A percentile compares a stretch with the other conserved stretches of the same genome.
Evolutionary conservation across 2,329 filamentous ascomycete species (phyloP).

Genomic region (Penicillium italicum): DNA sequence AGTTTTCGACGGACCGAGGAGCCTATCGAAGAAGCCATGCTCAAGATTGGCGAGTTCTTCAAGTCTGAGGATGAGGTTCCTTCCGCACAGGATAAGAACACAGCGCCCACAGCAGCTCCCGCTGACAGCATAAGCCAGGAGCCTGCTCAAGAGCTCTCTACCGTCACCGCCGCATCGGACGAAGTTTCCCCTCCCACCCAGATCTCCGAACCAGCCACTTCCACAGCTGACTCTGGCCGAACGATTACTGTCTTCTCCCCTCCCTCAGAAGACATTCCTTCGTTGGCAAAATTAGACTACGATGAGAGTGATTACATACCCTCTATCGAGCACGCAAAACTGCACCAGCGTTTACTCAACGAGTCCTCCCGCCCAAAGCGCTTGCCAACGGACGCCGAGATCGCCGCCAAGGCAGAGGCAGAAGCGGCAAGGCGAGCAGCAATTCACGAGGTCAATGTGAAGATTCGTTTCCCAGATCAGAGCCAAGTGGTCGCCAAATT

Average conservation of each 20-base stretch:
- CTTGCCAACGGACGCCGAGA: slow-evolving; percentile 76
- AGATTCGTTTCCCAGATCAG: slow-evolving; percentile 84
- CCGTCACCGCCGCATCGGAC: background rate
- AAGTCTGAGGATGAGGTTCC: slow-evolving; percentile 43
- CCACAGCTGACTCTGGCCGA: slow-evolving; percentile 42
- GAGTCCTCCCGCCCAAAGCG: slow-evolving; percentile 72
- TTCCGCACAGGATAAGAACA: slow-evolving; percentile 15
- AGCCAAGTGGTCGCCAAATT: slow-evolving; percentile 72
- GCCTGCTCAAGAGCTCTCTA: slow-evolving; percentile 10
- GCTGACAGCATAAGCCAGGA: slow-evolving; percentile 1
- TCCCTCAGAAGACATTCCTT: slow-evolving; percentile 68
- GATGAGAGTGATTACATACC: slow-evolving; percentile 76
- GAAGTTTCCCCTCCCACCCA: slow-evolving; percentile 13
- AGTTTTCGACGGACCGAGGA: slow-evolving; percentile 71
- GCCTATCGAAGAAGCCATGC: slow-evolving; percentile 81
- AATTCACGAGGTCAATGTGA: slow-evolving; percentile 67
- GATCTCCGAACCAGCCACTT: slow-evolving; percentile 20
- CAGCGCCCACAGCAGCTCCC: slow-evolving; percentile 2
- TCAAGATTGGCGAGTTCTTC: slow-evolving; percentile 74
- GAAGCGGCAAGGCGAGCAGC: slow-evolving; percentile 63
- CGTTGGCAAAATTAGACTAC: slow-evolving; percentile 64
- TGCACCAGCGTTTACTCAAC: slow-evolving; percentile 73
- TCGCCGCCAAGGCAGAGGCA: slow-evolving; percentile 65
- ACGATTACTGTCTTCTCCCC: slow-evolving; percentile 71
- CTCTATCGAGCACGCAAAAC: slow-evolving; percentile 77